phyloP scores from a whole-genome alignment of 768 basidiomycete genomes.

The Podaxis sp. region DNA sequence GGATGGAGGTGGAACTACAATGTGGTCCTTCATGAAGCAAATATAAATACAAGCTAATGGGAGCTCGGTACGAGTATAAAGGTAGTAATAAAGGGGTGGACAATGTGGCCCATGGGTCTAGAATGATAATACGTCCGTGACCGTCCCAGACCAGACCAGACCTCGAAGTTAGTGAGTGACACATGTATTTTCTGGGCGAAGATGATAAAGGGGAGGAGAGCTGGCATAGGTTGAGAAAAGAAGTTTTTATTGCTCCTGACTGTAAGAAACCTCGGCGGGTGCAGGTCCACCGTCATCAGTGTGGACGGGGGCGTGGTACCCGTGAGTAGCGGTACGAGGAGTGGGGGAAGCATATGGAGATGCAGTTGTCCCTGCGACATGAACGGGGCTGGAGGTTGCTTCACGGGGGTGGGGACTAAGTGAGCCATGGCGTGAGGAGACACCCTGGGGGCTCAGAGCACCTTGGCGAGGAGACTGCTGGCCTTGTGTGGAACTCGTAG shows the following conservation, averaged over 20 bases:
- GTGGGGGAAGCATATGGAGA: neutral
- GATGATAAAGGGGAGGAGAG: neutral
- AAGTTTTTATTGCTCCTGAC: neutral
- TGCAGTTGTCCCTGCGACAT: neutral
- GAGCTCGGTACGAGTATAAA: neutral
- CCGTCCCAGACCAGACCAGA: neutral
- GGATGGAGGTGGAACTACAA: neutral
- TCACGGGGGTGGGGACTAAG: neutral
- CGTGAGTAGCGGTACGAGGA: neutral
- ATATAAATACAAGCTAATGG: neutral
- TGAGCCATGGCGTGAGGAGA: neutral
- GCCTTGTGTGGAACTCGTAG: neutral
- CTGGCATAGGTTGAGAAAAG: too few species aligned
- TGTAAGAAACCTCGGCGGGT: neutral
- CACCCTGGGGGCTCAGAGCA: neutral
- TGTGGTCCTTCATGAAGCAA: neutral
- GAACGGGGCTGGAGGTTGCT: neutral
- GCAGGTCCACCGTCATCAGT: slow-evolving; percentile 1
- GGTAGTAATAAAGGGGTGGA: neutral
- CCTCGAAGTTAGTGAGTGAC: neutral
- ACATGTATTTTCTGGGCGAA: neutral
- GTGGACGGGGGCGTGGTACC: neutral
- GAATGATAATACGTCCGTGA: neutral
- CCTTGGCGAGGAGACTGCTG: neutral
- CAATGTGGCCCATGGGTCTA: neutral